Evolutionary conservation across 2,329 filamentous ascomycete species (phyloP).

Genomic region (Aspergillus fischeri): DNA sequence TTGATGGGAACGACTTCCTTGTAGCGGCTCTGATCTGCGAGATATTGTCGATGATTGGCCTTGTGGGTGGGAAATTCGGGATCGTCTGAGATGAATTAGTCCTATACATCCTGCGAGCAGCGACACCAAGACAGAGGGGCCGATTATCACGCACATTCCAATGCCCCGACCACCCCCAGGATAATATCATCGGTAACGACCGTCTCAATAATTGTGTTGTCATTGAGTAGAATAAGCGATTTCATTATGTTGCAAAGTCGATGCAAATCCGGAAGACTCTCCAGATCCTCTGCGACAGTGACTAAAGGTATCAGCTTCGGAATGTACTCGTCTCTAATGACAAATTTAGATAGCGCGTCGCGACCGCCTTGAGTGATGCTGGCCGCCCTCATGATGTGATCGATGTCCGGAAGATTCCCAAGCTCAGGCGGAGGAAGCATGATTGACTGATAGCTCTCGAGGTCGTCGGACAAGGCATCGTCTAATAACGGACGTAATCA

Average conservation of each 20-base stretch:
- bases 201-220: slow-evolving; percentile 89
- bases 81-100: slow-evolving; percentile 59
- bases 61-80: slow-evolving; percentile 97
- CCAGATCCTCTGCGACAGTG: slow-evolving; percentile 82
- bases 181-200: slow-evolving; percentile 87
- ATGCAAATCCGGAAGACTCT: slow-evolving; percentile 82
- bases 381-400: slow-evolving; percentile 75
- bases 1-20: slow-evolving; percentile 95
- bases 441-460: slow-evolving; percentile 68
- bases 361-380: slow-evolving; percentile 71
- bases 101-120: neutral
- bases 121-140: neutral
- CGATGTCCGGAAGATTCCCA: slow-evolving; percentile 78
- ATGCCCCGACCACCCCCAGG: slow-evolving; percentile 84
- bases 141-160: slow-evolving; percentile 63
- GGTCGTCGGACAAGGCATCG: slow-evolving; percentile 84
- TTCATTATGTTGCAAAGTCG: slow-evolving; percentile 98
- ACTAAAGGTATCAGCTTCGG: slow-evolving; percentile 81
- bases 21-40: slow-evolving; percentile 82
- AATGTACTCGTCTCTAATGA: slow-evolving; percentile 83
- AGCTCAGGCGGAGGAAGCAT: slow-evolving; percentile 75
- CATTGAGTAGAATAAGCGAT: slow-evolving; percentile 87
- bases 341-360: slow-evolving; percentile 81
- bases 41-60: slow-evolving; percentile 91
- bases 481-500: slow-evolving; percentile 47